Evolutionary conservation across 148 eudicot species (phyloP).

Genomic region (Cornus controversa): DNA sequence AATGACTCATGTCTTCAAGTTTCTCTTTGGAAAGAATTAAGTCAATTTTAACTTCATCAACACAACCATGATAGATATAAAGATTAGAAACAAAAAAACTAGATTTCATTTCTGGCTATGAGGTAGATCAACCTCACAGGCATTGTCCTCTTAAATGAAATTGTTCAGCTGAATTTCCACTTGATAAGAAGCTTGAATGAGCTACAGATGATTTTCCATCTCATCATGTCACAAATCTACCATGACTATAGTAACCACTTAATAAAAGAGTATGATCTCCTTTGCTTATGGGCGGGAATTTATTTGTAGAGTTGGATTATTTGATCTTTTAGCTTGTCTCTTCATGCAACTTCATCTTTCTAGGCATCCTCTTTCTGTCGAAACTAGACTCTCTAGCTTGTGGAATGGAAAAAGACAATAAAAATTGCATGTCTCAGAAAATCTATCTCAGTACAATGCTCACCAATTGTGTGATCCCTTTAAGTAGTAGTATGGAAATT

Average conservation of each 20-base stretch:
- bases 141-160: too few relatives aligned
- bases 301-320: too few relatives aligned
- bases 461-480: background rate
- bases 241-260: background rate
- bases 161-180: background rate
- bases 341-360: background rate
- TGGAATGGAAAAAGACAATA: background rate
- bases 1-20: too few relatives aligned
- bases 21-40: too few relatives aligned
- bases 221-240: background rate
- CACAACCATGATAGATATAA: too few relatives aligned
- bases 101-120: too few relatives aligned
- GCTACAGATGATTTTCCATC: too few relatives aligned
- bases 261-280: background rate
- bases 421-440: background rate
- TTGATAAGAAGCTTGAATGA: too few relatives aligned
- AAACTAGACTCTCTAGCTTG: background rate
- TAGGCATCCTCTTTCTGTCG: background rate
- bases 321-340: background rate
- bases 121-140: too few relatives aligned
- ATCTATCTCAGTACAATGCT: background rate
- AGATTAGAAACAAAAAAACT: too few relatives aligned
- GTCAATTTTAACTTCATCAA: too few relatives aligned
- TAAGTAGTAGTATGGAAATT: background rate
- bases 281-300: background rate